Conservation (phyloP, 148 eudicot genomes). For the Oxyria digyna region DNA sequence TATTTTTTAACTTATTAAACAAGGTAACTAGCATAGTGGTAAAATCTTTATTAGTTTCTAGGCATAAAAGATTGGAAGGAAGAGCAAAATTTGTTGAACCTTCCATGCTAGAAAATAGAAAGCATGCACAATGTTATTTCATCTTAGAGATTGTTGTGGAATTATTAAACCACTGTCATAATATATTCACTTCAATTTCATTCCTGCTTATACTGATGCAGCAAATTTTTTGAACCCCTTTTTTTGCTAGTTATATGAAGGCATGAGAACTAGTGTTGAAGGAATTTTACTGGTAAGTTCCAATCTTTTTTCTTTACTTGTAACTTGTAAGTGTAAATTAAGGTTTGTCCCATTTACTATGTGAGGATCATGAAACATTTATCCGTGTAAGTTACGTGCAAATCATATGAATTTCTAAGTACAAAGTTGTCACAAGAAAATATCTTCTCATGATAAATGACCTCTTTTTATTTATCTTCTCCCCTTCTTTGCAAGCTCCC, state of each 20-base stretch:
- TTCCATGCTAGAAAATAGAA: not conserved
- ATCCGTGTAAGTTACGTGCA: not conserved
- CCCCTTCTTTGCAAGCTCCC: not conserved
- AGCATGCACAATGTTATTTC: not conserved
- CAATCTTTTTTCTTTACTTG: not conserved
- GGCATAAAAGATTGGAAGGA: not conserved
- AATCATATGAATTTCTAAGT: not conserved
- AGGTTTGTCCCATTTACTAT: not conserved
- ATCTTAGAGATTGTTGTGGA: not conserved
- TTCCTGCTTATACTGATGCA: not conserved
- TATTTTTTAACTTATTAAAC: not conserved
- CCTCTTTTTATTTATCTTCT: not conserved
- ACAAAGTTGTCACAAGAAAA: not conserved
- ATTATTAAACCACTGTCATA: not conserved
- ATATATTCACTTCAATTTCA: not conserved
- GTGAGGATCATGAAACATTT: not conserved
- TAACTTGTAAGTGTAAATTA: not conserved
- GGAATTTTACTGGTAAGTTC: conserved; percentile 68
- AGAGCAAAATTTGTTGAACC: not conserved
- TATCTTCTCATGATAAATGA: not conserved
- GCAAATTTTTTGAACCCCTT: not conserved
- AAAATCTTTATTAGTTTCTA: not conserved
- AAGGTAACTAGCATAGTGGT: not conserved
- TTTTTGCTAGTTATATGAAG: conserved; percentile 56
- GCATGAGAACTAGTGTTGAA: conserved; percentile 97